Base-by-base conservation (phyloP, 192 early-diverging fungal species). In the Coemansia pectinata region DNA sequence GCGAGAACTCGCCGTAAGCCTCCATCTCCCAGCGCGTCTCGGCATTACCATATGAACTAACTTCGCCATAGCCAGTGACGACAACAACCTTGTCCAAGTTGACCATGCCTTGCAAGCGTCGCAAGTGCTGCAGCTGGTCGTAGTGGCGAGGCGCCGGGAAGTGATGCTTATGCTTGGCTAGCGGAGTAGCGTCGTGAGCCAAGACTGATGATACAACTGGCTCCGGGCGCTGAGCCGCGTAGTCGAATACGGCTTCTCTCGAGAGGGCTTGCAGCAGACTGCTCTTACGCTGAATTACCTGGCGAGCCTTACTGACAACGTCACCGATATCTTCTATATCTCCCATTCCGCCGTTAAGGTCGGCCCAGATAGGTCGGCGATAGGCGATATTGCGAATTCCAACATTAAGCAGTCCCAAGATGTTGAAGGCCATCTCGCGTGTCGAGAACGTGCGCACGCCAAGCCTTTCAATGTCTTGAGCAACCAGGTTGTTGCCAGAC, bases 21-120 rank as follows among this genome's bases (percentile, higher is more conserved):
- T 97, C 95, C 88, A 97, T 94, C 78, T 97, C 95, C 95, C 95
- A 97, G 71, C 95, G 92, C 58, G 95, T 97, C 67, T 94, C 88
- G 12, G 90, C 85, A 61, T 93, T 90, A 82, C 95, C 95, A 79
- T 90, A 94, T 10, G 95, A 93, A 8, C 93, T 88, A n/a, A 97
- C 94, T 71, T 97, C 95, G 77, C 91, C 90, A 75, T 94, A 97
- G 62, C 95, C 95, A 64, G 92, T 92, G 31, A 95, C 85, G 36
- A 97, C 95, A 53, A 96, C 88, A 7, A 93, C 88, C 77, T 94
- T 91, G 50, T 97, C 95, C 69, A 97, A 80, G 75, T 96, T 94
- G 23, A 97, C 83, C 87, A 94, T 88, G 61, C 91, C 90, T 44
- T 86, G 83, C 48, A 92, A 67, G 53, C 90, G 74, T 63, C 72